These are phyloP conservation scores for Phellinidium pouzarii DNA, from an alignment of 1,284 basidiomycete genomes.

Conservation along the genomic window DNA sequence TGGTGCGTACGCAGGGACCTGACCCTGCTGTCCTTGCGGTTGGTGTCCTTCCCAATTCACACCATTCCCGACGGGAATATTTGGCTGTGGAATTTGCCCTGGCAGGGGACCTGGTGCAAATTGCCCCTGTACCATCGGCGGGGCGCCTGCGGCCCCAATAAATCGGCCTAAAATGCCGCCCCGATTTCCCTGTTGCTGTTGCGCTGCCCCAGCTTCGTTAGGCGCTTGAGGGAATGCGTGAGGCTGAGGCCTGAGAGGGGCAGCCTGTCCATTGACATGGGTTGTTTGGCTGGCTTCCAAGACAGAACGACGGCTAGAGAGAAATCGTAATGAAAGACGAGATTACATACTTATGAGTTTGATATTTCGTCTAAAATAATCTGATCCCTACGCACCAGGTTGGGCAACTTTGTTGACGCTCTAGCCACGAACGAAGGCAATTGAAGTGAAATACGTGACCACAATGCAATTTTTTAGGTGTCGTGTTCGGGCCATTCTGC, in stretches of 20 bases:
- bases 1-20: not conserved
- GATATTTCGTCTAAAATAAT: conserved; percentile 16
- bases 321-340: conserved; percentile 5
- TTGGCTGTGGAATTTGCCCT: conserved; percentile 10
- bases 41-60: conserved; percentile 1
- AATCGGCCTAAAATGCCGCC: conserved; percentile 15
- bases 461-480: conserved; percentile 93
- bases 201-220: not conserved
- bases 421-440: conserved; percentile 95
- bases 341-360: conserved; percentile 19
- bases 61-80: not conserved
- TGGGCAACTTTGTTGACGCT: conserved; percentile 92
- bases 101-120: conserved; percentile 18
- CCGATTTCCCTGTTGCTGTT: conserved; percentile 10
- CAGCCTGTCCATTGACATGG: conserved; percentile 15
- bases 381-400: conserved; percentile 72
- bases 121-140: conserved; percentile 20
- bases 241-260: conserved; percentile 1
- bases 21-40: not conserved
- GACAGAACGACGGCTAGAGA: conserved; percentile 81
- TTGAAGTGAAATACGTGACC: conserved; percentile 99
- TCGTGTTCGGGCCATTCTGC: conserved; percentile 80
- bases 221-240: conserved; percentile 5
- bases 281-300: conserved; percentile 41
- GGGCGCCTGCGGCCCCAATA: conserved; percentile 17